Percentiles rank a stretch among this genome's conserved stretches.
These are phyloP conservation scores for Lentinus brumalis DNA, from an alignment of 768 basidiomycete species.

Conservation along the genomic window DNA sequence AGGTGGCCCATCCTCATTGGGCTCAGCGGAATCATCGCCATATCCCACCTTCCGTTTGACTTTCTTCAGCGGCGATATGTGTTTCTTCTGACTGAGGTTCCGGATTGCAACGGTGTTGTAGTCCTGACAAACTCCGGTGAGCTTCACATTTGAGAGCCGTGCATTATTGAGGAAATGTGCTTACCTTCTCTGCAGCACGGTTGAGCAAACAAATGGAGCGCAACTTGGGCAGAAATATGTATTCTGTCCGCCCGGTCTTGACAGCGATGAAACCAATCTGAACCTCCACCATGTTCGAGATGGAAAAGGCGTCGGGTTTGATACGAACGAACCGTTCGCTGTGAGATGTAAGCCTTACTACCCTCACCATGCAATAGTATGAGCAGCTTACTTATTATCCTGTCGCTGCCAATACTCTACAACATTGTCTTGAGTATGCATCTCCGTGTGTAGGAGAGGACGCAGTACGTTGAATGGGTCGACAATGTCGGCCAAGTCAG, in stretches of 20 bases:
- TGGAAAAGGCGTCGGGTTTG: background rate
- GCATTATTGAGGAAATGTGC: background rate
- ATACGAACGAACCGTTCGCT: too few relatives aligned
- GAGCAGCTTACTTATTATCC: background rate
- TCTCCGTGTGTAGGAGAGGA: background rate
- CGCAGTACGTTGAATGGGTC: background rate
- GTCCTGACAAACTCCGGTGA: background rate
- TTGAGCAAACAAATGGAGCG: background rate
- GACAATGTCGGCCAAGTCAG: background rate
- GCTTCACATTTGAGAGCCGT: too few relatives aligned
- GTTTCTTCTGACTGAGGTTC: background rate
- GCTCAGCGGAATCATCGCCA: background rate
- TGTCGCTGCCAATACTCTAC: background rate
- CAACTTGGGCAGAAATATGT: background rate
- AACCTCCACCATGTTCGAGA: background rate
- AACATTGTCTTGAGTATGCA: background rate
- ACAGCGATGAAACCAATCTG: background rate
- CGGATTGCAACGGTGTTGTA: background rate
- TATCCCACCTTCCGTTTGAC: background rate
- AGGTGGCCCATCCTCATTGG: too few relatives aligned
- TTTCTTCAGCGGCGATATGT: background rate
- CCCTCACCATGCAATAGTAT: background rate
- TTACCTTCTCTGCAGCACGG: too few relatives aligned
- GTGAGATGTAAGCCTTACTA: background rate
- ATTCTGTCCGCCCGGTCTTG: background rate